Evolutionary conservation across 495 filamentous ascomycete species (phyloP), one percentile per base, ranked within the genome.

Genomic region (Neurospora sp.): DNA sequence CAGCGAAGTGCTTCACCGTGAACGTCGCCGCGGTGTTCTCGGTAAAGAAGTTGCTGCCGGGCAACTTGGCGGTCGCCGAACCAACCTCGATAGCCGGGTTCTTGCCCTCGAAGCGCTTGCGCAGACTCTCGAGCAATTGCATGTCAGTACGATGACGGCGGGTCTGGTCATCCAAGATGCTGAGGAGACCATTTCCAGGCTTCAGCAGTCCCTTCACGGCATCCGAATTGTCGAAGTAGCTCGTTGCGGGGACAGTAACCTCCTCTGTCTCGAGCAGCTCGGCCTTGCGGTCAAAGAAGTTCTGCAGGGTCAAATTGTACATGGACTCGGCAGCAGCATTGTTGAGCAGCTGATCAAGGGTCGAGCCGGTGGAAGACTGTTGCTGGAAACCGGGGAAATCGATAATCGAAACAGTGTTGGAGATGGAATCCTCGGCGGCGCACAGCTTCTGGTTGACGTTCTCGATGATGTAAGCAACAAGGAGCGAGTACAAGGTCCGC

Each of bases 171-270:
- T 98, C 95, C 12, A 99, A 83, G 72, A 99, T 99, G 82, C 92
- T 93, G 47, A 99, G 86, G 39, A 99, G 80, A 5, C 96, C 96
- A 79, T 98, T 98, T 41, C 93, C 92, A 45, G 92, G 87, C 82
- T 99, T 99, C 73, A 98, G 82, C 40, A 99, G 82, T 0, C 93
- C 95, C 72, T 91, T 92, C 37, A 97, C 94, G 38, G 94, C 93
- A 79, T 98, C 96, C 0, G 91, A 92, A 82, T 98, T 99, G 82
- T 99, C 96, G 71, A 97, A 99, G 79, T 98, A 99, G 83, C 92
- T 96, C 1, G 95, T 97, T 1, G 94, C 90, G 4, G 94, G 87
- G 8, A 99, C 93, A 16, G 83, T 87, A 8, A 98, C 91, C 78
- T 98, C 96, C 82, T 99, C 96, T 22, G 90, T 92, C 76, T 99